Base-by-base conservation (phyloP, 2,329 filamentous ascomycete species). In the Ramularia collo-cygni region DNA sequence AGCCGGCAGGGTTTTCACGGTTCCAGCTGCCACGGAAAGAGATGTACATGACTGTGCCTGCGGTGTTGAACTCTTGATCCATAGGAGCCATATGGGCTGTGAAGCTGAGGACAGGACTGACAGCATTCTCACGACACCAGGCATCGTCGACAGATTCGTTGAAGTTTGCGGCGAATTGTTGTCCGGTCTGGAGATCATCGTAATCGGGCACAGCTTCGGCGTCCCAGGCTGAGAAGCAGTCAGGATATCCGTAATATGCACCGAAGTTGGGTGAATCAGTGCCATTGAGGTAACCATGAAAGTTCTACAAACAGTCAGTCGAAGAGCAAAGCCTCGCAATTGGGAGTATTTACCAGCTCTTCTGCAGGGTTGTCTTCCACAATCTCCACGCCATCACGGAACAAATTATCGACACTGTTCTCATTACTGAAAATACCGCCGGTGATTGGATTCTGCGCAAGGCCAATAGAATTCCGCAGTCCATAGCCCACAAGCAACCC, bases 1-100 rank as follows among this genome's bases (percentile, higher is more conserved):
- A 75, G 18, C 72, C 72, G 2, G 67, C 62, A 17, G 71, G 71
- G 1, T 60, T 50, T 19, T 65, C 58, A 10, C 70, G 63, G 44
- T 76, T 64, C 69, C 82, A 86, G 59, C 76, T 81, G 10, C 83
- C 83, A 59, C 85, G 83, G 62, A 87, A 85, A 1, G 77, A 69
- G 13, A 88, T 65, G 63, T 76, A 87, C 1, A 80, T 81, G 2
- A 66, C 64, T 2, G 68, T 71, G 9, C 70, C 72, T 26, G 75
- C 75, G 28, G 66, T 54, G 47, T 75, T 69, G 64, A 88, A 88
- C 45, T 77, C 76, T 54, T 87, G 75, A 48, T 85, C 81, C 1
- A 87, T 65, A 1, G 84, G 84, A 0, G 83, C 82, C 56, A 73
- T 80, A 55, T 88, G 84, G 1, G 83, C 75, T 36, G 71, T 64